Conservation (phyloP, 1,139 yeast genomes). For the Lodderomyces parapsilosis region DNA sequence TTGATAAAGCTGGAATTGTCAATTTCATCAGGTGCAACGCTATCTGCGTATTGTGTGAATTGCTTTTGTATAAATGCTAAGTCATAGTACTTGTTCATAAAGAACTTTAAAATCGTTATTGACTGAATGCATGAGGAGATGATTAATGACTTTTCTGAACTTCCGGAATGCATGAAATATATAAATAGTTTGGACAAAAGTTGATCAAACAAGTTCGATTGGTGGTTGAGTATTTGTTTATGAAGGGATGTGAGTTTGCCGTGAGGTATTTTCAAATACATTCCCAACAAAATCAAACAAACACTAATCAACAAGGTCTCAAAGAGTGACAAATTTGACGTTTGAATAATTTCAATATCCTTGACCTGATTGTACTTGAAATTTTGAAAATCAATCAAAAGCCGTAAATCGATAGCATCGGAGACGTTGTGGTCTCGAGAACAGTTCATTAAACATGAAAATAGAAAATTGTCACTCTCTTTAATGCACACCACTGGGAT, state of each 20-base stretch:
- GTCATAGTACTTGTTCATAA: slow-evolving; percentile 21
- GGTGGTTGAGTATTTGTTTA: slow-evolving; percentile 27
- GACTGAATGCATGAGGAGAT: slow-evolving; percentile 27
- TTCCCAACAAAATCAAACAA: slow-evolving; percentile 25
- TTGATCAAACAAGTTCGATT: slow-evolving; percentile 31
- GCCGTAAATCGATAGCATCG: not conserved
- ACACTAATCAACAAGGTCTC: slow-evolving; percentile 31
- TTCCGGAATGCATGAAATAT: slow-evolving; percentile 12
- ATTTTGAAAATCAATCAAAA: slow-evolving; percentile 13
- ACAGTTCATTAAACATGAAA: slow-evolving; percentile 34
- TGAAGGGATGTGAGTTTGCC: slow-evolving; percentile 14
- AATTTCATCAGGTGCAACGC: not conserved
- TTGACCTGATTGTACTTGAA: slow-evolving; percentile 5
- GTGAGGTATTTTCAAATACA: slow-evolving; percentile 15
- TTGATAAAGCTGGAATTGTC: slow-evolving; percentile 15
- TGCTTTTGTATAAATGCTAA: slow-evolving; percentile 8
- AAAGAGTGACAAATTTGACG: slow-evolving; percentile 11
- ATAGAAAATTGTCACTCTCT: slow-evolving; percentile 21
- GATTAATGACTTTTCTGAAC: slow-evolving; percentile 22
- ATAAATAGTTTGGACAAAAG: slow-evolving; percentile 21
- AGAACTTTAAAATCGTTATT: slow-evolving; percentile 30
- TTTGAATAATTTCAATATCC: not conserved
- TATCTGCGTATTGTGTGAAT: not conserved
- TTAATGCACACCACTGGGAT: slow-evolving; percentile 33
- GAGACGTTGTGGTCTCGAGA: slow-evolving; percentile 13